Conservation (phyloP, 129 eudicot genomes). For the Saposhnikovia divaricata region DNA sequence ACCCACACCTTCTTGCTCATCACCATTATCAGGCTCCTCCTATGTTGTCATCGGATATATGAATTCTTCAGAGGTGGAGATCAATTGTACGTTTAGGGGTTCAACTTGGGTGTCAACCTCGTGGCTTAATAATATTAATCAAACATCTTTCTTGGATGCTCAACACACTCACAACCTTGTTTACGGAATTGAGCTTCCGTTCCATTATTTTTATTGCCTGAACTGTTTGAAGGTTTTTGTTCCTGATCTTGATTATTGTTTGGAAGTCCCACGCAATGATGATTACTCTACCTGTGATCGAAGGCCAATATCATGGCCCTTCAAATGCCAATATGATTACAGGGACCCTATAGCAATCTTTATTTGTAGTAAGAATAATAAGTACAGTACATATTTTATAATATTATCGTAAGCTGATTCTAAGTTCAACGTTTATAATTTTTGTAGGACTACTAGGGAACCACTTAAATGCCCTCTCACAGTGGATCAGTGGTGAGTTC, state of each 20-base stretch:
- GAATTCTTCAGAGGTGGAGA: not conserved
- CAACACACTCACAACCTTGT: not conserved
- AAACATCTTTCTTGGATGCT: not conserved
- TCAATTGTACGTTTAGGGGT: not conserved
- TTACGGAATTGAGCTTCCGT: slow-evolving; percentile 7
- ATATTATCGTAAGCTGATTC: too few relatives aligned
- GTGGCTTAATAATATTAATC: not conserved
- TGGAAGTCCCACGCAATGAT: not conserved
- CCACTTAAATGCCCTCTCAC: not conserved
- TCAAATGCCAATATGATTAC: too few relatives aligned
- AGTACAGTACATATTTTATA: too few relatives aligned
- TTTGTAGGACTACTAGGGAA: not conserved
- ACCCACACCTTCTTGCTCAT: not conserved
- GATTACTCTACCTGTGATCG: too few relatives aligned
- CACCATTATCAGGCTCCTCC: not conserved
- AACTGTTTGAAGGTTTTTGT: too few relatives aligned
- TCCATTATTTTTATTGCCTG: not conserved
- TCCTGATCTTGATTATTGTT: too few relatives aligned
- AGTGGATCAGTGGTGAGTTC: not conserved
- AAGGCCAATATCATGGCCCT: too few relatives aligned
- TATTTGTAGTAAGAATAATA: not conserved
- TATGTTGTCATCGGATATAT: not conserved
- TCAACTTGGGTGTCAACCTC: not conserved
- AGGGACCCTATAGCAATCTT: too few relatives aligned
- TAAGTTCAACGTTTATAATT: too few relatives aligned